Conservation (phyloP, 768 basidiomycete genomes). For the Xerocomellus dryophilus region DNA sequence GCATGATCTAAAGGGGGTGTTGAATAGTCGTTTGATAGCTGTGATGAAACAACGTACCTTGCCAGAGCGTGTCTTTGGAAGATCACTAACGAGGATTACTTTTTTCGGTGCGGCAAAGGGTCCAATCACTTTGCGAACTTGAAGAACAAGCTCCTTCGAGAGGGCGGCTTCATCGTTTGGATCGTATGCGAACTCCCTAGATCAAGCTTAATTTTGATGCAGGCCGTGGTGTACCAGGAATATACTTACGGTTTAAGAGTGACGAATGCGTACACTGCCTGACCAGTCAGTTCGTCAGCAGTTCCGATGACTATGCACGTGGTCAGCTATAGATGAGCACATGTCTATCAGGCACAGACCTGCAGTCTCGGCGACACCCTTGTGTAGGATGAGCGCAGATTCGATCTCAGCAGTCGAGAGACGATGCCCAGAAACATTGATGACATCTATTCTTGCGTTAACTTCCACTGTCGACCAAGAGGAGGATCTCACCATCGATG, state of each 20-base stretch:
- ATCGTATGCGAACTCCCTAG: conserved; percentile 78
- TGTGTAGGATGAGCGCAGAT: conserved; percentile 91
- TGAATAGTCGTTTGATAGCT: neutral
- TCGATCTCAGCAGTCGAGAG: conserved; percentile 98
- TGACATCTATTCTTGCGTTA: conserved; percentile 61
- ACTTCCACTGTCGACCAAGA: neutral
- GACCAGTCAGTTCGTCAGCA: conserved; percentile 84
- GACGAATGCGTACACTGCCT: conserved; percentile 93
- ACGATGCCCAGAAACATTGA: conserved; percentile 97
- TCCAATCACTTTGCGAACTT: conserved; percentile 96
- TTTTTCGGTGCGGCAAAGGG: conserved; percentile 98
- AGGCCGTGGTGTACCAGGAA: neutral
- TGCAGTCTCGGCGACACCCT: conserved; percentile 94
- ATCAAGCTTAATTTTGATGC: neutral
- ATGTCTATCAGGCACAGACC: conserved; percentile 33
- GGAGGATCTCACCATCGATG: conserved; percentile 68
- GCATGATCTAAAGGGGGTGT: conserved; percentile 65
- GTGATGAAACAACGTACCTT: conserved; percentile 48
- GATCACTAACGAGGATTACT: conserved; percentile 75
- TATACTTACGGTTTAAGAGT: conserved; percentile 83
- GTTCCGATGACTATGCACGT: conserved; percentile 64
- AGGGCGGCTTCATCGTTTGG: conserved; percentile 64
- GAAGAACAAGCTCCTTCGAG: conserved; percentile 84
- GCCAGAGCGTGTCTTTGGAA: conserved; percentile 93
- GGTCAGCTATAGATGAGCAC: conserved; percentile 5